Conservation (phyloP, 2,329 filamentous ascomycete genomes). For the Byssochlamys sp. region DNA sequence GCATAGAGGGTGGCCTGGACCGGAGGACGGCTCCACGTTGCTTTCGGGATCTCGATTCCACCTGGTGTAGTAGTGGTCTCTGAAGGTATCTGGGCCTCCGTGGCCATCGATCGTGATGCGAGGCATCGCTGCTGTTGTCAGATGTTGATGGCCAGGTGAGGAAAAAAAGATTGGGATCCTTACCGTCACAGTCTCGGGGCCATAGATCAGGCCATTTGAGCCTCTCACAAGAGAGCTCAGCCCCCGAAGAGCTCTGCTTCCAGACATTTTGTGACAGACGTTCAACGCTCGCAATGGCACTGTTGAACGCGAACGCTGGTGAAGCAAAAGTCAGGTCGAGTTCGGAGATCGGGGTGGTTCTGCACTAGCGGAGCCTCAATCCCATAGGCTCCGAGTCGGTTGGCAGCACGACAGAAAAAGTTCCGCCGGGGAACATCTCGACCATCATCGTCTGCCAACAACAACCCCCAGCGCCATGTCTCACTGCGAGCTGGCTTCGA, state of each 20-base stretch:
- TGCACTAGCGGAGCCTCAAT: slow-evolving; percentile 18
- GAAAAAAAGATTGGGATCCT: slow-evolving; percentile 5
- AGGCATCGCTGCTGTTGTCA: slow-evolving; percentile 19
- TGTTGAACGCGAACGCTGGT: slow-evolving; percentile 1
- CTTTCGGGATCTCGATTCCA: slow-evolving; percentile 14
- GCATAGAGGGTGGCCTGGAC: slow-evolving; percentile 78
- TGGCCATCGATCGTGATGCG: slow-evolving; percentile 41
- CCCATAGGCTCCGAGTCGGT: slow-evolving; percentile 16
- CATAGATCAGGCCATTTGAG: slow-evolving; percentile 24
- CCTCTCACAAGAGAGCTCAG: slow-evolving; percentile 31
- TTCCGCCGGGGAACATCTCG: slow-evolving; percentile 16
- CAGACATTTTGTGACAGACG: slow-evolving; percentile 22
- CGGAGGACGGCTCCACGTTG: slow-evolving; percentile 40
- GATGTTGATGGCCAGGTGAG: slow-evolving; percentile 30
- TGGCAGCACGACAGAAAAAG: slow-evolving; percentile 25
- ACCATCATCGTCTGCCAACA: slow-evolving; percentile 13
- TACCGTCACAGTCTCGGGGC: slow-evolving; percentile 29
- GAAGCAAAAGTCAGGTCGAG: slow-evolving; percentile 23
- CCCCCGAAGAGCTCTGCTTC: slow-evolving; percentile 25
- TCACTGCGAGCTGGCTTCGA: slow-evolving; percentile 35
- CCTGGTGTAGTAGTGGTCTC: slow-evolving; percentile 13
- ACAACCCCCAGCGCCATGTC: slow-evolving; percentile 21
- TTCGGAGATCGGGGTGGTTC: slow-evolving; percentile 19
- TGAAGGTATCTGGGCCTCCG: slow-evolving; percentile 31
- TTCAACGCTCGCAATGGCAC: neutral